These are phyloP conservation scores for Combretum micranthum DNA, from an alignment of 345 rosid genomes.

Conservation along the genomic window DNA sequence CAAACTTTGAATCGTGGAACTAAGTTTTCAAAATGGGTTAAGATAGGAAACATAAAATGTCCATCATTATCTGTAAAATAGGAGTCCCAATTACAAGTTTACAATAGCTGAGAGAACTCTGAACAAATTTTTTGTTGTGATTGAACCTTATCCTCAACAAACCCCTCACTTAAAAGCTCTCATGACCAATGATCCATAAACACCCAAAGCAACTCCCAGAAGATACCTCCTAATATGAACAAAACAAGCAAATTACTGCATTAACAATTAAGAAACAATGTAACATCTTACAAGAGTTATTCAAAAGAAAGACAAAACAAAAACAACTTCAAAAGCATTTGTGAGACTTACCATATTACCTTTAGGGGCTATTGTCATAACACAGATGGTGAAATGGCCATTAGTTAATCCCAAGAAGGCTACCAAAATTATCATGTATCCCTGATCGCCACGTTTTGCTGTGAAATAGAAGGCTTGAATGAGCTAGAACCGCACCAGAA, in stretches of 20 bases:
- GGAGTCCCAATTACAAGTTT: too few relatives aligned
- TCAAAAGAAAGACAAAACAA: background rate
- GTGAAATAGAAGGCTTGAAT: constrained; percentile 87
- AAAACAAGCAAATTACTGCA: constrained; percentile 71
- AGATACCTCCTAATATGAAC: constrained; percentile 51
- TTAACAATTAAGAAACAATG: constrained; percentile 1
- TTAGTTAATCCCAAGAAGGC: constrained; percentile 67
- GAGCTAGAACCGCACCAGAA: constrained; percentile 50
- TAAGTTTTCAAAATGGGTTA: too few relatives aligned
- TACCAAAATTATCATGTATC: constrained; percentile 73
- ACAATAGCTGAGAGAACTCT: too few relatives aligned
- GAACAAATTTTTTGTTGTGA: too few relatives aligned
- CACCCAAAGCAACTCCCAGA: constrained; percentile 64
- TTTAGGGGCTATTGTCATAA: constrained; percentile 80
- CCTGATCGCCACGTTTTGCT: constrained; percentile 74
- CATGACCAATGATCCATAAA: constrained; percentile 75
- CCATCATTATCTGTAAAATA: too few relatives aligned
- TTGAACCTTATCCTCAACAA: too few relatives aligned
- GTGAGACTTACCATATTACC: constrained; percentile 58
- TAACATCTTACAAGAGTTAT: background rate
- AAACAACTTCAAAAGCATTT: background rate
- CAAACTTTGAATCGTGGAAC: too few relatives aligned
- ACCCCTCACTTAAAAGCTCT: constrained; percentile 22
- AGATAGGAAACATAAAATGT: too few relatives aligned
- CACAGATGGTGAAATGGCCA: constrained; percentile 75